Percentiles rank a stretch among this genome's conserved stretches.
phyloP scores from a whole-genome alignment of 164 flowering plant species.

The Aristolochia fimbriata region DNA sequence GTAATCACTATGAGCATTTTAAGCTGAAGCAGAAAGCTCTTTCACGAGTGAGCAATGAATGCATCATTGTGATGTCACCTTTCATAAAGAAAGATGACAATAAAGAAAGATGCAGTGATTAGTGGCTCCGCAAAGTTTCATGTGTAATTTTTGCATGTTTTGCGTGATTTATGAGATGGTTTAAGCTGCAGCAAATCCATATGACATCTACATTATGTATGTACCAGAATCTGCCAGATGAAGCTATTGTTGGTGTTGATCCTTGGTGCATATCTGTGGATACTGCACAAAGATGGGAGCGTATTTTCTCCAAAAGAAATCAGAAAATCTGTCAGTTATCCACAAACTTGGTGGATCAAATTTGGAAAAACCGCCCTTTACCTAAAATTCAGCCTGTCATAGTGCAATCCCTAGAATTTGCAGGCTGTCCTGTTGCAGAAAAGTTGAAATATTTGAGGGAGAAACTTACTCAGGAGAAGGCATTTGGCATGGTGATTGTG shows the following conservation, averaged over 20 bases:
- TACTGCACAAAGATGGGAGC: constrained; percentile 83
- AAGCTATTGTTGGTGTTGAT: constrained; percentile 68
- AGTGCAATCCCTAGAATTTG: constrained; percentile 63
- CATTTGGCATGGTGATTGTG: constrained; percentile 55
- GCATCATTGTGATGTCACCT: too few species aligned
- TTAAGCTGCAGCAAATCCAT: too few species aligned
- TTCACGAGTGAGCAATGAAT: too few species aligned
- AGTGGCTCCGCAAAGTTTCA: too few species aligned
- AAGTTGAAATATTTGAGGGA: constrained; percentile 71
- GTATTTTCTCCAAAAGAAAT: constrained; percentile 45
- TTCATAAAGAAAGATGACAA: too few species aligned
- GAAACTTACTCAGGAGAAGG: constrained; percentile 50
- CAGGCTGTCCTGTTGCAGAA: constrained; percentile 65
- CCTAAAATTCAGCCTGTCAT: constrained; percentile 50
- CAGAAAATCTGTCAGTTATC: constrained; percentile 63
- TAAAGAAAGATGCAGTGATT: too few species aligned
- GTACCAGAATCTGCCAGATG: constrained; percentile 56
- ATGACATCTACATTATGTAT: too few species aligned
- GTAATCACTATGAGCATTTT: too few species aligned
- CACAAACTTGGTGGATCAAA: constrained; percentile 74
- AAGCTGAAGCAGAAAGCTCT: too few species aligned
- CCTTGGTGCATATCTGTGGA: constrained; percentile 90
- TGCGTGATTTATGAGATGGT: too few species aligned
- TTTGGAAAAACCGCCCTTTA: constrained; percentile 73
- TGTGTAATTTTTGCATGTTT: too few species aligned